Evolutionary conservation across 441 rosid species (phyloP).

Genomic region (Monsonia emarginata): DNA sequence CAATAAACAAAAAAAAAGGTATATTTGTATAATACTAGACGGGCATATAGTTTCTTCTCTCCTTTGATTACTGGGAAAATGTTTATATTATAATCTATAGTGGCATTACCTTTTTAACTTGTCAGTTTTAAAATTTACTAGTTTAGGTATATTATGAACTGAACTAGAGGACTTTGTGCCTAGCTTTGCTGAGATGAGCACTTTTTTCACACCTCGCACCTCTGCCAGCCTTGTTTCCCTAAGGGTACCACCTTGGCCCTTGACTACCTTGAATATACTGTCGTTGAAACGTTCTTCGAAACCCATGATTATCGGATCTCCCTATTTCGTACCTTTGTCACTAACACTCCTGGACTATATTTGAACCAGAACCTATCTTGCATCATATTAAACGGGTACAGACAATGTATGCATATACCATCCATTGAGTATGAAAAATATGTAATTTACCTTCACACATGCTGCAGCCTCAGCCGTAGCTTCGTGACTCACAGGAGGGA

Average conservation of each 20-base stretch:
- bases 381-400: not conserved
- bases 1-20: not conserved
- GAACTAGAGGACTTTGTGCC: not conserved
- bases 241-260: not conserved
- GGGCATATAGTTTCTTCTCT: not conserved
- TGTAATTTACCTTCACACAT: constrained; percentile 57
- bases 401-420: not conserved
- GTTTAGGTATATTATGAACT: not conserved
- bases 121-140: not conserved
- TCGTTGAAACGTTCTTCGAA: not conserved
- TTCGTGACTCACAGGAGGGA: constrained; percentile 53
- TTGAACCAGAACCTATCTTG: not conserved
- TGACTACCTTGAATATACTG: not conserved
- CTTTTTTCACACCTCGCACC: not conserved
- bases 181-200: not conserved
- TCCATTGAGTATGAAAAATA: not conserved
- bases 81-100: not conserved
- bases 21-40: not conserved
- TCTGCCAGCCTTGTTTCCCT: not conserved
- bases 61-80: not conserved
- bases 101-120: not conserved
- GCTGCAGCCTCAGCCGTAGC: constrained; percentile 70
- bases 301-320: not conserved
- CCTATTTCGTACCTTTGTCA: not conserved
- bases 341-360: not conserved